phyloP scores from a whole-genome alignment of 495 filamentous ascomycete species.

The Neurospora intermedia region DNA sequence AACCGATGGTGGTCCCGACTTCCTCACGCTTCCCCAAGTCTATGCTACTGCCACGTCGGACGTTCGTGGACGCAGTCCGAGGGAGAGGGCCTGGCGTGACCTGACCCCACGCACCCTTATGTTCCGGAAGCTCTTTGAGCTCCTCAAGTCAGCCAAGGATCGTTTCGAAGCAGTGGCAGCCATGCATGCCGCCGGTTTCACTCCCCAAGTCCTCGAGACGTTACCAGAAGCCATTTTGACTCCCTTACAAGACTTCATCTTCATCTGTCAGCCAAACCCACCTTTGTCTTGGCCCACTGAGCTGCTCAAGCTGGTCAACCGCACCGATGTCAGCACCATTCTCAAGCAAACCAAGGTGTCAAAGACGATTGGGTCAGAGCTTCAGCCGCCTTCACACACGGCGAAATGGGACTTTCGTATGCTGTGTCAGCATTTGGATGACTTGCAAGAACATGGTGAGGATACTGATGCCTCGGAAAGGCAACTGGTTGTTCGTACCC shows the following conservation, averaged over 20 bases:
- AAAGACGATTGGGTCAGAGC: constrained; percentile 24
- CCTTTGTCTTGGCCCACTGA: constrained; percentile 61
- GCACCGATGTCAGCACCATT: constrained; percentile 68
- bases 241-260: constrained; percentile 74
- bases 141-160: constrained; percentile 25
- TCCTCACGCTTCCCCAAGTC: constrained; percentile 51
- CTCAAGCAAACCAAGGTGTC: constrained; percentile 41
- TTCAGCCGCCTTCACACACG: constrained; percentile 49
- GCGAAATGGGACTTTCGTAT: constrained; percentile 63
- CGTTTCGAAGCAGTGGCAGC: constrained; percentile 44
- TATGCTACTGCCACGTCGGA: constrained; percentile 10
- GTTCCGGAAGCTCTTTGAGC: constrained; percentile 47
- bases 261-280: constrained; percentile 68
- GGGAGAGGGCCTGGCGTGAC: constrained; percentile 14
- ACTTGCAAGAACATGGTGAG: constrained; percentile 29
- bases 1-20: constrained; percentile 30
- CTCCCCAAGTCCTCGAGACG: constrained; percentile 53
- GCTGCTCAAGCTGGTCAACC: constrained; percentile 64
- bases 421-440: constrained; percentile 38
- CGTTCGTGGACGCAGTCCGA: not conserved
- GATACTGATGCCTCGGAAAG: constrained; percentile 59
- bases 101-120: constrained; percentile 51
- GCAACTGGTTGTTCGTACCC: constrained; percentile 64
- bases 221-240: constrained; percentile 73
- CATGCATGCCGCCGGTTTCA: constrained; percentile 51